These are phyloP conservation scores for Solanum bukasovii DNA, from an alignment of 257 asterid species.

Conservation along the genomic window DNA sequence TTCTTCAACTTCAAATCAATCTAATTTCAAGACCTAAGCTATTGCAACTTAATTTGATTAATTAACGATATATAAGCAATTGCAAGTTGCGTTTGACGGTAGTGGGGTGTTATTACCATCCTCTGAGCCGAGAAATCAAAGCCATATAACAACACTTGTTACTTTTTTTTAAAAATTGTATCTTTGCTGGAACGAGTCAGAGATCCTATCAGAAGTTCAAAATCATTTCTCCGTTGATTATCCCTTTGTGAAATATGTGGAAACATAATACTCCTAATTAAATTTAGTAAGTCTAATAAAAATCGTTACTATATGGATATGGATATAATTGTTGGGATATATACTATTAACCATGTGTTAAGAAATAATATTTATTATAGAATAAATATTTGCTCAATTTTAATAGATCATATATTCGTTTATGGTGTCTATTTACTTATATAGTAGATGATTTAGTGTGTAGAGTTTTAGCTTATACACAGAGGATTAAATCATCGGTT, in stretches of 20 bases:
- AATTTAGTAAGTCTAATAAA: background rate
- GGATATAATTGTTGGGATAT: no score
- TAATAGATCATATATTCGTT: no score
- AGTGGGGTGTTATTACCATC: background rate
- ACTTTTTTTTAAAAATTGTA: background rate
- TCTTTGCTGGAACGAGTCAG: no score
- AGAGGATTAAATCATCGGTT: no score
- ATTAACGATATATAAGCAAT: background rate
- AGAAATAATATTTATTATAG: no score
- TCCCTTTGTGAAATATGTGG: background rate
- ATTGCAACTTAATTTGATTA: background rate
- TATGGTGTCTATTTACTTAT: no score
- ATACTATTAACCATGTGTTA: no score
- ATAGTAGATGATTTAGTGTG: no score
- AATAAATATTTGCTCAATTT: no score
- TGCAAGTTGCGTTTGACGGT: background rate
- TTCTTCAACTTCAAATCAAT: no score
- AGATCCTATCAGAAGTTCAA: background rate
- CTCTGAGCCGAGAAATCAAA: background rate
- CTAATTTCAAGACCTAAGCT: no score
- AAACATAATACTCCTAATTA: background rate
- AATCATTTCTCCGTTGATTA: background rate
- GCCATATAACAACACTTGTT: background rate
- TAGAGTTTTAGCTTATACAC: no score
- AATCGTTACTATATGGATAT: background rate